These are phyloP conservation scores for Ceratobasidium sp. DNA, from an alignment of 1,284 basidiomycete genomes.

Conservation along the genomic window DNA sequence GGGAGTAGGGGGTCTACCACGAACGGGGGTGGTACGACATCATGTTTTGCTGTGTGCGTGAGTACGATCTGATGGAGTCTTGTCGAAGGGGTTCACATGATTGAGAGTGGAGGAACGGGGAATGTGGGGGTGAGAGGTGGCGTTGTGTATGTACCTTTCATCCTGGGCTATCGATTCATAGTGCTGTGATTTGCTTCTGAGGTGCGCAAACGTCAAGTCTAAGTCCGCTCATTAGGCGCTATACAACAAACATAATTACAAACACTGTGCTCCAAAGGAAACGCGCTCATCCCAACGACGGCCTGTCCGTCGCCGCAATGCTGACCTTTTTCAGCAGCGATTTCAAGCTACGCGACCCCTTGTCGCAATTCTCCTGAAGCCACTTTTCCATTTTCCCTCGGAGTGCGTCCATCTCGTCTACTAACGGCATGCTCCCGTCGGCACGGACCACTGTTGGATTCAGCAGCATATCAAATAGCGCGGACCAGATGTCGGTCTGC, in stretches of 20 bases:
- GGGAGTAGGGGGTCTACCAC: constrained; percentile 24
- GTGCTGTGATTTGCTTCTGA: constrained; percentile 23
- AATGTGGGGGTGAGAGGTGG: constrained; percentile 17
- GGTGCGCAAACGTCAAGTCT: background rate
- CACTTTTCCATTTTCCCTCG: constrained; percentile 85
- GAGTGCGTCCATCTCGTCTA: constrained; percentile 67
- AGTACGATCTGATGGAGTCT: constrained; percentile 14
- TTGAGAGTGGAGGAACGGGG: background rate
- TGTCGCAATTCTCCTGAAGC: constrained; percentile 63
- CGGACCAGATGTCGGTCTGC: constrained; percentile 87
- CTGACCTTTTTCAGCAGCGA: constrained; percentile 82
- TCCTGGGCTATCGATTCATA: constrained; percentile 39
- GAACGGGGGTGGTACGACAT: constrained; percentile 39
- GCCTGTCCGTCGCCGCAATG: constrained; percentile 43
- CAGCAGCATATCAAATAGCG: constrained; percentile 84
- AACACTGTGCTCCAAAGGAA: background rate
- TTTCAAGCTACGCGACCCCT: constrained; percentile 71
- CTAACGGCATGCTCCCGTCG: constrained; percentile 71
- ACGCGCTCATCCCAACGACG: background rate
- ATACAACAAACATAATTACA: constrained; percentile 14
- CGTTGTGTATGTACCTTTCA: constrained; percentile 35
- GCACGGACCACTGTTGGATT: constrained; percentile 70
- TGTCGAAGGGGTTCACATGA: background rate
- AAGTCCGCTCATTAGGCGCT: background rate
- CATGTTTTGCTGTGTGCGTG: constrained; percentile 37